phyloP scores from a whole-genome alignment of 1,139 yeast genomes.

The Protomyces arabidopsidicola region DNA sequence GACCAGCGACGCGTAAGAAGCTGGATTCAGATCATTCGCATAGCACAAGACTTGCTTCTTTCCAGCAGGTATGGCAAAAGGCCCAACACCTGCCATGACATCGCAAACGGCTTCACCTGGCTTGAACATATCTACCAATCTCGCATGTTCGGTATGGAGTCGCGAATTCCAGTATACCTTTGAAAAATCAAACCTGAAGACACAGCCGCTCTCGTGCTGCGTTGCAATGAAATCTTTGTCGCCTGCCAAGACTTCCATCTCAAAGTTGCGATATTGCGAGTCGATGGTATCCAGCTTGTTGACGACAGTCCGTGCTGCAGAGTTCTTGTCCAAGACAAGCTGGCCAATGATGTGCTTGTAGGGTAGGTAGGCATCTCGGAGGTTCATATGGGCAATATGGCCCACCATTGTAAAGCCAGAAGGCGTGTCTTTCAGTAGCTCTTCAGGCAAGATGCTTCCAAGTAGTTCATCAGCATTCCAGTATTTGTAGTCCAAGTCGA shows the following conservation, averaged over 20 bases:
- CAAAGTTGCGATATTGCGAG: constrained; percentile 82
- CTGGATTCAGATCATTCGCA: constrained; percentile 93
- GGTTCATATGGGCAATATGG: constrained; percentile 88
- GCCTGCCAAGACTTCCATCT: constrained; percentile 92
- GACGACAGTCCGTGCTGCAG: constrained; percentile 80
- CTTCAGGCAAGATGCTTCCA: constrained; percentile 49
- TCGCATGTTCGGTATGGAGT: constrained; percentile 85
- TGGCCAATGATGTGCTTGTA: constrained; percentile 79
- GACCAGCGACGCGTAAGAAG: constrained; percentile 63
- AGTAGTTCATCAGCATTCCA: constrained; percentile 50
- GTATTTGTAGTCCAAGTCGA: constrained; percentile 63
- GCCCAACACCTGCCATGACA: constrained; percentile 98
- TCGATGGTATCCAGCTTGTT: constrained; percentile 85
- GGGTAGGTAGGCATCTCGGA: constrained; percentile 80
- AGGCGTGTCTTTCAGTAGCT: constrained; percentile 68
- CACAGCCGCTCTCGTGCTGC: constrained; percentile 83
- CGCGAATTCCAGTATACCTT: constrained; percentile 98
- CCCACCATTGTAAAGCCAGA: constrained; percentile 92
- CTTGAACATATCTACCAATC: constrained; percentile 60
- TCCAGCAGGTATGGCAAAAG: constrained; percentile 95
- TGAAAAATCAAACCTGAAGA: constrained; percentile 79
- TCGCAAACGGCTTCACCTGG: constrained; percentile 77
- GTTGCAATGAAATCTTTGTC: constrained; percentile 63
- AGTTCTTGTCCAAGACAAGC: constrained; percentile 82
- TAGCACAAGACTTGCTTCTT: constrained; percentile 72